Base-by-base conservation (phyloP, 371 early-diverging fungal species). In the Haplosporangium sp. region DNA sequence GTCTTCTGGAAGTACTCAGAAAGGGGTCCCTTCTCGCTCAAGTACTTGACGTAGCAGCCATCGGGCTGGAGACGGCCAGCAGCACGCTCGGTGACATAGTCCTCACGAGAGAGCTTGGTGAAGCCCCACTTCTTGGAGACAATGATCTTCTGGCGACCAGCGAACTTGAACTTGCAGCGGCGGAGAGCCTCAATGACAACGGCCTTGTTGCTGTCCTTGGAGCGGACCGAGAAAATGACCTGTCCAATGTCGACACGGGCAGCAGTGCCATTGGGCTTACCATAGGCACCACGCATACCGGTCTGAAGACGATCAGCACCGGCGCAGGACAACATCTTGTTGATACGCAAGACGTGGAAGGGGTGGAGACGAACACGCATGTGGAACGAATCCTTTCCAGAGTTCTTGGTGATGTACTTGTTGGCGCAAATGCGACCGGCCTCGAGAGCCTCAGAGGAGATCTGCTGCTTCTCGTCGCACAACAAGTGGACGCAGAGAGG, bases 321-420 rank as follows among this genome's bases (percentile, higher is more conserved):
- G 83, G 99, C 99, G 89, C 99, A 99, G 74, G 99, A 99, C 94
- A 99, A 94, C 99, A 99, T 99, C 93, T 99, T 99, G 94, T 99
- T 99, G 95, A 99, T 99, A 85, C 99, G 97, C 80, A 99, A 87
- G 62, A 99, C 99, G 91, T 99, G 99, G 92, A 94, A 98, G 57
- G 99, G 99, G 89, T 99, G 99, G 75, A 99, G 98, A 81, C 98
- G 95, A 63, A 99, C 90, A 83, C 99, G 93, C 94, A 99, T 89
- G 91, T 99, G 99, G 98, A 99, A 99, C 59, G 98, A 95, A 82
- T 99, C 99, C 94, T 99, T 99, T 74, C 99, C 99, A 62, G 98
- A 87, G 81, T 86, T 88, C 93, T 98, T 99, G 85, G 96, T 86
- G 85, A 99, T 98, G 94, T 99, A 99, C 94, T 99, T 99, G 96